Evolutionary conservation across 768 basidiomycete species (phyloP).

Genomic region (Calocybe cyanea): DNA sequence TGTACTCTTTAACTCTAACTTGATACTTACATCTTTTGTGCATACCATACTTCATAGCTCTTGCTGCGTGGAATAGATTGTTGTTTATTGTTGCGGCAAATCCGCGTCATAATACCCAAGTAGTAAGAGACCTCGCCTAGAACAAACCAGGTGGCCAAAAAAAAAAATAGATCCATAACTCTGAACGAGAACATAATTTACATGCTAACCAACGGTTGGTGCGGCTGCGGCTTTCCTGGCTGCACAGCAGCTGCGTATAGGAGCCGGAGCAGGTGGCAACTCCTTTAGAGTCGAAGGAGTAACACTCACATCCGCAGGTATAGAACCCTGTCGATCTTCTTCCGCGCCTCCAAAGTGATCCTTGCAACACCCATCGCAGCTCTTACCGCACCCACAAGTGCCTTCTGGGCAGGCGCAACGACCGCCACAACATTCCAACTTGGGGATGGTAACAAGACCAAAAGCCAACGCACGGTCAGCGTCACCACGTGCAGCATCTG

Average conservation of each 20-base stretch:
- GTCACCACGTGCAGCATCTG: constrained; percentile 28
- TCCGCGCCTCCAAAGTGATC: constrained; percentile 22
- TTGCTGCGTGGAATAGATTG: no score
- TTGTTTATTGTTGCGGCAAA: no score
- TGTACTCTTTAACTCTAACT: no score
- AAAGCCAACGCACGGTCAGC: constrained; percentile 41
- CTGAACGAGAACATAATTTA: no score
- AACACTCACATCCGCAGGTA: background rate
- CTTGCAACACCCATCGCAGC: constrained; percentile 52
- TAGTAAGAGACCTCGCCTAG: no score
- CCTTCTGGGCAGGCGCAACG: constrained; percentile 53
- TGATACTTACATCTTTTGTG: no score
- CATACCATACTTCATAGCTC: no score
- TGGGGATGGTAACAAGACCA: constrained; percentile 54
- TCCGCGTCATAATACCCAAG: no score
- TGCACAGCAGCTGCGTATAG: constrained; percentile 27
- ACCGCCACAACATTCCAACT: constrained; percentile 66
- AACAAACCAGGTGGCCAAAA: no score
- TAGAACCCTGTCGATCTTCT: background rate
- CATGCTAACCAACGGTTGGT: background rate
- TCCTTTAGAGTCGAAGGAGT: background rate
- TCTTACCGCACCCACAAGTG: constrained; percentile 51
- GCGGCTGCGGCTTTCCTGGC: constrained; percentile 13
- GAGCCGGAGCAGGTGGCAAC: background rate
- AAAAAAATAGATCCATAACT: no score